Base-by-base conservation (phyloP, 306 rosid genomes). In the Vigna unguiculata region DNA sequence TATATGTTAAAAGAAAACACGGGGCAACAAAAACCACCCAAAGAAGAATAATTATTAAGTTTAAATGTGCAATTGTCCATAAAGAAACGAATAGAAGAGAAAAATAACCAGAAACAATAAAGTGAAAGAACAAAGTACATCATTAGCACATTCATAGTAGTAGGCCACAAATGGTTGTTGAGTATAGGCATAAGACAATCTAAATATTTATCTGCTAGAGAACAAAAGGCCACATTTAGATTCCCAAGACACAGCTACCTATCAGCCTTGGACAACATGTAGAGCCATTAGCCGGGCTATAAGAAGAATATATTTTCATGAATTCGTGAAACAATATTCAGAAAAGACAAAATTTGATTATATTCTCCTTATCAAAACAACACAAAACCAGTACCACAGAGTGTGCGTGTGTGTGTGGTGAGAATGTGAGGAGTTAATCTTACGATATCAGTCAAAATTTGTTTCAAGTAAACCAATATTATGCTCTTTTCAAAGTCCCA, bases 181-280 rank as follows among this genome's bases (percentile, higher is more conserved):
- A 73, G 30, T 54, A 40, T 4, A 60, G n/a, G 54, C 72, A 79
- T 38, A 40, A 12, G 47, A 53, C 61, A 71, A 51, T 43, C 49
- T 45, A 66, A 30, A 65, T 40, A 25, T n/a, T 9, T 57, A 15
- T 52, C 45, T 43, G 15, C 72, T 45, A 20, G 21, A 61, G 32
- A 51, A 61, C 67, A 43, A 20, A 41, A 59, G 30, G 11, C 41
- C 36, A 19, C 32, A 48, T 61, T 32, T n/a, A 48, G 45, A 69
- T 67, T 65, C 34, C 71, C 9, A 67, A 57, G 15, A 6, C 13
- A 16, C 24, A 21, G 54, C 36, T 46, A 34, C 60, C 32, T 12
- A 40, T 43, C 20, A 61, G 3, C n/a, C 40, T 64, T 28, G 21
- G 45, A 30, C 69, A 80, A 67, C 40, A 68, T 12, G 24, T 62